Conservation (phyloP, 345 rosid genomes). For the Arabis alpina region DNA sequence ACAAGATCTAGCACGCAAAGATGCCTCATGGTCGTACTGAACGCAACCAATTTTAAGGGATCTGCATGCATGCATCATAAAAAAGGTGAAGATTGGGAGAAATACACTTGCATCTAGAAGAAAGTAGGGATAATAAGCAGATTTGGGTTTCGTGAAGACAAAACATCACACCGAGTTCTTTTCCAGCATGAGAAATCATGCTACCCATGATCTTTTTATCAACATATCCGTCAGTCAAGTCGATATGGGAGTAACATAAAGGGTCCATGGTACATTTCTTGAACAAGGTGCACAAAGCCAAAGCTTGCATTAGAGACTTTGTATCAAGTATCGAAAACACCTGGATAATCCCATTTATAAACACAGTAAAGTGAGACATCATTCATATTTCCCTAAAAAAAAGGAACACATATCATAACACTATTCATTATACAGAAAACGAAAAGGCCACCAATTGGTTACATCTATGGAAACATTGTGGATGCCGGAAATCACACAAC, state of each 20-base stretch:
- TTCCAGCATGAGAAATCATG: conserved; percentile 74
- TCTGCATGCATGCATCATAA: too few species aligned
- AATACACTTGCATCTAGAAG: too few species aligned
- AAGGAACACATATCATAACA: not conserved
- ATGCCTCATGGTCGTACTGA: too few species aligned
- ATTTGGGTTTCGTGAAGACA: not conserved
- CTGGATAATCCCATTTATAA: conserved; percentile 31
- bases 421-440: too few species aligned
- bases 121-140: not conserved
- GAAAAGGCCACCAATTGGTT: too few species aligned
- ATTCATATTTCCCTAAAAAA: too few species aligned
- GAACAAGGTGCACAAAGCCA: conserved; percentile 78
- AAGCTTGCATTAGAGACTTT: conserved; percentile 70
- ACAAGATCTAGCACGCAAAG: too few species aligned
- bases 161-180: conserved; percentile 57
- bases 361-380: conserved; percentile 43
- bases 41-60: too few species aligned
- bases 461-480: too few species aligned
- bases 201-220: conserved; percentile 68
- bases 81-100: too few species aligned
- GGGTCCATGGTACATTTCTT: conserved; percentile 77
- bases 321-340: conserved; percentile 81
- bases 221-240: conserved; percentile 58
- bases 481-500: too few species aligned
- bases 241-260: conserved; percentile 63